Evolutionary conservation across 1,284 basidiomycete genomes (phyloP), one percentile per base, ranked within the genome.

Genomic region (Ustilago cynodontis): DNA sequence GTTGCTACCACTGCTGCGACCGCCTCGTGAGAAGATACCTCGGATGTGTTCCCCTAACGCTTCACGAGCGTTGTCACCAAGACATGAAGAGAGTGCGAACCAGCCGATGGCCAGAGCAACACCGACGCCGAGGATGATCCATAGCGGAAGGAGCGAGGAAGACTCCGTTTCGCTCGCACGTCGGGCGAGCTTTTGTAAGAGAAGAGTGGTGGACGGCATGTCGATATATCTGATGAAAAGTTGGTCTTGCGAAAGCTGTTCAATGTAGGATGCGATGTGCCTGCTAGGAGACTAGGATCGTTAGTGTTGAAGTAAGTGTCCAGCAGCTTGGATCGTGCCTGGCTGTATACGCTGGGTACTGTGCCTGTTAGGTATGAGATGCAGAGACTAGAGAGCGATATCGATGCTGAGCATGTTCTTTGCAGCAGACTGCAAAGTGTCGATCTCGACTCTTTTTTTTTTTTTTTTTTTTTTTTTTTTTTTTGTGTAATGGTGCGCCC

Each of bases 1-100:
- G 31, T 31, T 57, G 9, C 33, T 31, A 11, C 58, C 61, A 2
- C 62, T 28, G 16, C 50, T 39, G 10, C 66, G 59, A 9, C 37
- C 58, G 43, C 47, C 14, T 49, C 66, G 60, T 11, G 62, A 65
- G 57, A 72, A 69, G 14, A 77, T 53, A 2, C 63, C 28, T 20
- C 64, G 59, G 29, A 77, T 39, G 28, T 62, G 66, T 0, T 71
- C 59, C 2, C 39, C 61, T 7, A 77, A 52, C 9, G 60, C 60
- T 33, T 64, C 63, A 20, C 75, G 70, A 11, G 66, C 64, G 35
- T 73, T 60, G 61, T 77, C 75, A 22, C 75, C 75, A 11, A 77
- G 67, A 53, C 75, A 77, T 2, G 75, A 77, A 3, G 75, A 77
- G 57, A 77, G 70, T 1, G 75, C 75, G 47, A 77, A 77, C 75